phyloP scores from a whole-genome alignment of 2,329 filamentous ascomycete genomes.

The Ceratocystiopsis brevicomis region DNA sequence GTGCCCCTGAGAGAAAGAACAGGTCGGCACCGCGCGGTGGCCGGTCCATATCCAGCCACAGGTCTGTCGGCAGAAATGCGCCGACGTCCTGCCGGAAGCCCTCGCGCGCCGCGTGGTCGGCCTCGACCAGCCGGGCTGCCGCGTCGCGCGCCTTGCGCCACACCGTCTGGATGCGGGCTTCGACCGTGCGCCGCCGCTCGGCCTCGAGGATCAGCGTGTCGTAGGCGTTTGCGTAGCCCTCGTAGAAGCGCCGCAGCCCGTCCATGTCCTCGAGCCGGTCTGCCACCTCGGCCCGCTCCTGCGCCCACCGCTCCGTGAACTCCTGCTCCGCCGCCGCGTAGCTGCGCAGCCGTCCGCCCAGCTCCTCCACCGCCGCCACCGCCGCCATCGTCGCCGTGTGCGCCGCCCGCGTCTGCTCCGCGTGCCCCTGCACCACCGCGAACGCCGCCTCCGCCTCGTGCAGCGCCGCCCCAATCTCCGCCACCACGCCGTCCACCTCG shows the following conservation, averaged over 20 bases:
- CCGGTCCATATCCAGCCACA: conserved; percentile 63
- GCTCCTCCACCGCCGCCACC: conserved; percentile 45
- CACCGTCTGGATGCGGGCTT: conserved; percentile 54
- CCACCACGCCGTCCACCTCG: conserved; percentile 46
- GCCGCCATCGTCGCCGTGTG: conserved; percentile 42
- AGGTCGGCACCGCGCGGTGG: conserved; percentile 34
- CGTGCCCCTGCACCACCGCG: conserved; percentile 41
- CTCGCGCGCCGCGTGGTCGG: conserved; percentile 56
- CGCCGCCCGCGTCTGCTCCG: conserved; percentile 33
- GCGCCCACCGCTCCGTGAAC: conserved; percentile 50
- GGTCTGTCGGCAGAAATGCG: conserved; percentile 69
- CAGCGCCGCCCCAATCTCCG: conserved; percentile 55
- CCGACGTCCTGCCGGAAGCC: conserved; percentile 66
- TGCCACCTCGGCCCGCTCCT: conserved; percentile 52
- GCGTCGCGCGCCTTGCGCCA: conserved; percentile 61
- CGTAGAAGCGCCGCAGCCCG: conserved; percentile 63
- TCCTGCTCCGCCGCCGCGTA: conserved; percentile 46
- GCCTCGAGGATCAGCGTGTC: conserved; percentile 71
- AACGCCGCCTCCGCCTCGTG: conserved; percentile 59
- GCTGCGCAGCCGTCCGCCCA: conserved; percentile 44
- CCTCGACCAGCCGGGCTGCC: conserved; percentile 54
- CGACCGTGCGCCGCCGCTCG: conserved; percentile 51
- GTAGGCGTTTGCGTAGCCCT: conserved; percentile 70
- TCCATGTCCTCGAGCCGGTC: conserved; percentile 58
- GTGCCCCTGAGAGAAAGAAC: not conserved